Conservation (phyloP, 306 rosid species). For the Vigna unguiculata region DNA sequence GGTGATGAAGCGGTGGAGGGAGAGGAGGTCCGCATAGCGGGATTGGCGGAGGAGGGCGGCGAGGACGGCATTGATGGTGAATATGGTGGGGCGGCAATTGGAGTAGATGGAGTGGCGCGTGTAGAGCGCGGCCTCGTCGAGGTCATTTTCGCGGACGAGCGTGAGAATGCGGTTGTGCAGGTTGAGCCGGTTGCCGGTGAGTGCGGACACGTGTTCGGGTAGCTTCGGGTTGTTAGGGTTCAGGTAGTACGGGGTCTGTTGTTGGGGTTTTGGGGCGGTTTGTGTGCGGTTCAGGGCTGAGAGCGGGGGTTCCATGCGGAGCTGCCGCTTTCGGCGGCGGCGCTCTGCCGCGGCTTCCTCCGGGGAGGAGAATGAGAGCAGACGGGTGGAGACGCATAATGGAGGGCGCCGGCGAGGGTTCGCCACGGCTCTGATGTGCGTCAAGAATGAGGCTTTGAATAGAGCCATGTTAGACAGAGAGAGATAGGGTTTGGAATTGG, state of each 20-base stretch:
- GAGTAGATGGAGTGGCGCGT: constrained; percentile 96
- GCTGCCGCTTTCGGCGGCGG: constrained; percentile 94
- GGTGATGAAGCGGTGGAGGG: constrained; percentile 90
- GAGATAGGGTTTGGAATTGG: constrained; percentile 31
- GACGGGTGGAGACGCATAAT: constrained; percentile 56
- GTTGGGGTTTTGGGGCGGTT: constrained; percentile 48
- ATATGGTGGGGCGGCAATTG: constrained; percentile 91
- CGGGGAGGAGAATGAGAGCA: constrained; percentile 82
- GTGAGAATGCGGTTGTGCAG: constrained; percentile 83
- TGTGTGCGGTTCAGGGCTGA: constrained; percentile 79
- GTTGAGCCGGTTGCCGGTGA: constrained; percentile 80
- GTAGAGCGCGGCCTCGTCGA: constrained; percentile 90
- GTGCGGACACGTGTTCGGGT: constrained; percentile 79
- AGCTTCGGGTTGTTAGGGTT: constrained; percentile 90
- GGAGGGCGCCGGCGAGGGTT: constrained; percentile 41
- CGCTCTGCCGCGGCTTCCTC: constrained; percentile 99
- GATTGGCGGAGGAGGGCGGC: constrained; percentile 84
- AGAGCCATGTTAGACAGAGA: constrained; percentile 64
- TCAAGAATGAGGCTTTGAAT: constrained; percentile 64
- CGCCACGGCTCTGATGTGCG: constrained; percentile 59
- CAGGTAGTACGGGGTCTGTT: constrained; percentile 54
- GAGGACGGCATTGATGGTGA: constrained; percentile 87
- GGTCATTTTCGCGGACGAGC: constrained; percentile 80
- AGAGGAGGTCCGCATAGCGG: constrained; percentile 81
- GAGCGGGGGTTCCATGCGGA: constrained; percentile 95